A percentile compares a stretch with the other conserved stretches of the same genome.
These are phyloP conservation scores for Phytomonas serpens DNA, from an alignment of 208 protist genomes.

Conservation along the genomic window DNA sequence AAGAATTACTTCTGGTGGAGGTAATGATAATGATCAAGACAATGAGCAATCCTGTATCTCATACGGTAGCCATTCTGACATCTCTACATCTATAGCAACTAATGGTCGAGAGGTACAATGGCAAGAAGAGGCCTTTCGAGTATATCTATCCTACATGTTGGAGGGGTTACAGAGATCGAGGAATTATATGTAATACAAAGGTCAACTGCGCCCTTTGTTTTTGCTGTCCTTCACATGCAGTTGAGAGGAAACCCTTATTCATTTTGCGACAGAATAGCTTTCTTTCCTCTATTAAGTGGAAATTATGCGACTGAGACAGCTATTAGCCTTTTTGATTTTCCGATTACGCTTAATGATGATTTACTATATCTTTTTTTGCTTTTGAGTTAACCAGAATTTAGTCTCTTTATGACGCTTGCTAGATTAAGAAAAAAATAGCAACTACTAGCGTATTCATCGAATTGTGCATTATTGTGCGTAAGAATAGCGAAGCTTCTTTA, in stretches of 20 bases:
- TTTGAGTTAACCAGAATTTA: not conserved
- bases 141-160: slow-evolving; percentile 44
- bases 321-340: not conserved
- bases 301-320: not conserved
- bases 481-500: slow-evolving; percentile 1
- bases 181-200: slow-evolving; percentile 15
- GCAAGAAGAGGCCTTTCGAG: slow-evolving; percentile 28
- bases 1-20: not conserved
- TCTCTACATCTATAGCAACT: not conserved
- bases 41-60: slow-evolving; percentile 6
- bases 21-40: slow-evolving; percentile 9
- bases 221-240: not conserved
- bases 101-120: slow-evolving; percentile 10
- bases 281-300: not conserved
- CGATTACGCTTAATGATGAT: not conserved
- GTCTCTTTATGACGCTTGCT: not conserved
- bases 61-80: not conserved
- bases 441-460: slow-evolving; percentile 4
- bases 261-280: not conserved
- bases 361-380: not conserved
- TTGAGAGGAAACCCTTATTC: not conserved
- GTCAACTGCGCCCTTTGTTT: slow-evolving; percentile 8
- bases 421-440: not conserved
- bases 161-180: slow-evolving; percentile 36
- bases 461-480: not conserved